A percentile compares a stretch with the other conserved stretches of the same genome.
Conservation (phyloP, 2,329 filamentous ascomycete species). For the Cryoendolithus antarcticus region DNA sequence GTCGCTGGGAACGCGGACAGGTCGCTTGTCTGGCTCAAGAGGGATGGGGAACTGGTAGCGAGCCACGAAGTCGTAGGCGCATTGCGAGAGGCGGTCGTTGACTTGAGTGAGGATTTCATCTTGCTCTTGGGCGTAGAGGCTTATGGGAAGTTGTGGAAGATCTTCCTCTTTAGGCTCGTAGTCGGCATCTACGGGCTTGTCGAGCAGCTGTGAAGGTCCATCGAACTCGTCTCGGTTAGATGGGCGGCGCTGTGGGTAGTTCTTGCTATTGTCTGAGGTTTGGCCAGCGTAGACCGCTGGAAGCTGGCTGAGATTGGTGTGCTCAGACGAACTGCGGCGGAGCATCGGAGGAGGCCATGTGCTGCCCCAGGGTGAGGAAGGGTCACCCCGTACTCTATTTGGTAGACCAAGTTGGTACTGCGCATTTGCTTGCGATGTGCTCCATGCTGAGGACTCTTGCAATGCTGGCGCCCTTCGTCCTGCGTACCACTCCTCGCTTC, state of each 20-base stretch:
- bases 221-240: constrained; percentile 84
- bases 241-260: constrained; percentile 48
- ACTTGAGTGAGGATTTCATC: constrained; percentile 68
- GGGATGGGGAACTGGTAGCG: constrained; percentile 87
- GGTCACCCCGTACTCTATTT: constrained; percentile 10
- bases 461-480: too few relatives aligned
- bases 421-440: too few relatives aligned
- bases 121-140: constrained; percentile 72
- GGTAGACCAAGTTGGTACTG: constrained; percentile 2
- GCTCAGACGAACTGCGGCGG: constrained; percentile 19
- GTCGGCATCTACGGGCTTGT: constrained; percentile 57
- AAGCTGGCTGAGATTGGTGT: constrained; percentile 12
- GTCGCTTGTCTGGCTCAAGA: constrained; percentile 68
- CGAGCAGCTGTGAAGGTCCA: constrained; percentile 70
- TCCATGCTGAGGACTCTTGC: too few relatives aligned
- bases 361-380: constrained; percentile 13
- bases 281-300: constrained; percentile 14
- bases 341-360: constrained; percentile 15
- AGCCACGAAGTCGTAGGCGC: constrained; percentile 80
- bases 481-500: too few relatives aligned
- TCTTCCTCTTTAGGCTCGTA: constrained; percentile 68
- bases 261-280: constrained; percentile 12
- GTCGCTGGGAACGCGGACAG: constrained; percentile 60
- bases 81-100: constrained; percentile 74
- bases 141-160: constrained; percentile 69